phyloP scores from a whole-genome alignment of 495 filamentous ascomycete species.

The Aspergillus egyptiacus region DNA sequence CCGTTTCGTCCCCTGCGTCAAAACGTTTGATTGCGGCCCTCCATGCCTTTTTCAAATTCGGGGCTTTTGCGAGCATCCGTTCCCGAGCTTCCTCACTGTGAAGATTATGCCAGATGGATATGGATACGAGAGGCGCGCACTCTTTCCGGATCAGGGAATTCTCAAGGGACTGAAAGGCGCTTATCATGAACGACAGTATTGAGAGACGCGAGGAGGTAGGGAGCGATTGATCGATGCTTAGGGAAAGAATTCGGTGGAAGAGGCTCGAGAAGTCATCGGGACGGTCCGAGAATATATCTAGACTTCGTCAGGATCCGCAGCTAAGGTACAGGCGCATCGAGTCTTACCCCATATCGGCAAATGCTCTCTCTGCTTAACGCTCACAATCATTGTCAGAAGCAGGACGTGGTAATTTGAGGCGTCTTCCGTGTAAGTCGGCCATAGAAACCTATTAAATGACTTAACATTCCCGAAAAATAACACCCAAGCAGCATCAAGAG shows the following conservation, averaged over 20 bases:
- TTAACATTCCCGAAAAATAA: constrained; percentile 17
- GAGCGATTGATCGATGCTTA: constrained; percentile 77
- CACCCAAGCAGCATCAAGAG: constrained; percentile 12
- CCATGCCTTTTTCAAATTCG: constrained; percentile 81
- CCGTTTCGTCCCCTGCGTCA: constrained; percentile 75
- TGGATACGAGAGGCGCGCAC: constrained; percentile 89
- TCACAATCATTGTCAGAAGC: constrained; percentile 75
- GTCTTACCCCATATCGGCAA: constrained; percentile 78
- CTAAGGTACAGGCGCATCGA: not conserved
- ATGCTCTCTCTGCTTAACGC: constrained; percentile 81
- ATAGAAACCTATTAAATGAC: constrained; percentile 63
- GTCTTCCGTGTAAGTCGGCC: constrained; percentile 87
- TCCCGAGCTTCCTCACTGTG: constrained; percentile 65
- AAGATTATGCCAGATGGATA: constrained; percentile 92
- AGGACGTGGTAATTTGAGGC: constrained; percentile 88
- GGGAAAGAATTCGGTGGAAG: constrained; percentile 83
- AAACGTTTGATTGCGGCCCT: constrained; percentile 79
- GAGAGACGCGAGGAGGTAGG: constrained; percentile 65
- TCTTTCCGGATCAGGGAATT: constrained; percentile 86
- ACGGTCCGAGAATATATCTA: constrained; percentile 69
- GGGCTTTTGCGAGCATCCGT: constrained; percentile 58
- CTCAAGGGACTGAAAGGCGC: constrained; percentile 91
- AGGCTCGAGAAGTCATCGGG: constrained; percentile 81
- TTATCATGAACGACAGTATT: constrained; percentile 79
- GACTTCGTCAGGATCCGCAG: constrained; percentile 15